Conservation (phyloP, 1,284 basidiomycete genomes). For the Cryptococcus depauperatus region DNA sequence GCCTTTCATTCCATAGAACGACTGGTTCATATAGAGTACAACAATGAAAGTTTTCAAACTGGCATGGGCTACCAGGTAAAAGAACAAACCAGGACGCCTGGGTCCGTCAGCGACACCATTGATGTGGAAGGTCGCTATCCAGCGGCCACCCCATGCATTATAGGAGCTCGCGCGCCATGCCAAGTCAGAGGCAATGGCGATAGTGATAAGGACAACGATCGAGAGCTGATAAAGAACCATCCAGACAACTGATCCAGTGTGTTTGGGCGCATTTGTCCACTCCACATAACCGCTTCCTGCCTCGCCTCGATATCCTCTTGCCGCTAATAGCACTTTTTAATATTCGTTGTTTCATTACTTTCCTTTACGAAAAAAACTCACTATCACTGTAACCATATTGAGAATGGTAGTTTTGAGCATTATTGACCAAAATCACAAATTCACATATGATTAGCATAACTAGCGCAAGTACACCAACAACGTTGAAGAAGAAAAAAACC, state of each 20-base stretch:
- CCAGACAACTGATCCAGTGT: slow-evolving; percentile 18
- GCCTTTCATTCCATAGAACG: slow-evolving; percentile 21
- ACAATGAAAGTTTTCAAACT: slow-evolving; percentile 23
- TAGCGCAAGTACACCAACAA: slow-evolving; percentile 5
- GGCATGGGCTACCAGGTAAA: slow-evolving; percentile 14
- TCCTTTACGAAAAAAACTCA: slow-evolving; percentile 1
- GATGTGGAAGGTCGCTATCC: slow-evolving; percentile 17
- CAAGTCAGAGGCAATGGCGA: slow-evolving; percentile 20
- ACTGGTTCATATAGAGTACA: slow-evolving; percentile 24
- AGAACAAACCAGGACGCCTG: slow-evolving; percentile 11
- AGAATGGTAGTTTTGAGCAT: slow-evolving; percentile 16
- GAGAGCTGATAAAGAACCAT: slow-evolving; percentile 17
- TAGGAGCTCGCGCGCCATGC: slow-evolving; percentile 16
- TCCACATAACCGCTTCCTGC: slow-evolving; percentile 20
- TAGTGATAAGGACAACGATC: slow-evolving; percentile 17
- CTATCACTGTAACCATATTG: slow-evolving; percentile 19
- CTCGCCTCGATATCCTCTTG: slow-evolving; percentile 16
- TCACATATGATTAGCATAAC: slow-evolving; percentile 17
- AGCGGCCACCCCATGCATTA: slow-evolving; percentile 11
- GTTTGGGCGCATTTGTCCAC: slow-evolving; percentile 24
- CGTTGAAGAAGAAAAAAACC: slow-evolving; percentile 10
- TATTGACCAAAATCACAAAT: slow-evolving; percentile 17
- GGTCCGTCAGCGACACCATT: slow-evolving; percentile 15
- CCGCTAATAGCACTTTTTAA: slow-evolving; percentile 8
- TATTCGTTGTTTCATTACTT: background rate